Percentiles rank a stretch among this genome's conserved stretches.
Conservation (phyloP, 345 rosid species). For the Cochlearia excelsa region DNA sequence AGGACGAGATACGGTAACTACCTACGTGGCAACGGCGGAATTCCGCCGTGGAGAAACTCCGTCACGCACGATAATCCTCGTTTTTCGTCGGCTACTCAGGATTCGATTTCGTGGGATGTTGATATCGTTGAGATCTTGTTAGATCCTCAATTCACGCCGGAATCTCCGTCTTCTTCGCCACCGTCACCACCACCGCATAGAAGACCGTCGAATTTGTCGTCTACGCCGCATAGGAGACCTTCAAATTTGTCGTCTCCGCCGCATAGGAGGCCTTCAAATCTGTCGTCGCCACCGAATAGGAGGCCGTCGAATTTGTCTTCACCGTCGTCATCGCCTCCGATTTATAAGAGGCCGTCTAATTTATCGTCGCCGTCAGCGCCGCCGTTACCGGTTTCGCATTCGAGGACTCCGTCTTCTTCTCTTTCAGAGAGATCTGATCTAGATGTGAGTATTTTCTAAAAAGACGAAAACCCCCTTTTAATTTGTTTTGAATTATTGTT, state of each 20-base stretch:
- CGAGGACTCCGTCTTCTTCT: constrained; percentile 45
- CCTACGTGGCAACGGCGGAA: constrained; percentile 66
- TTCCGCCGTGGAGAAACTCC: constrained; percentile 80
- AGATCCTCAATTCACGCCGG: constrained; percentile 3
- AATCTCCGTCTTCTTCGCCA: constrained; percentile 13
- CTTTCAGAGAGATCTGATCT: constrained; percentile 42
- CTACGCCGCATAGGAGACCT: too few species aligned
- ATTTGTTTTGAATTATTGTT: not conserved
- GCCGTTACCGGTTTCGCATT: constrained; percentile 1
- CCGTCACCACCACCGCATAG: constrained; percentile 14
- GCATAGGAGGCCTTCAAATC: constrained; percentile 47
- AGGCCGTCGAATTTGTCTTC: too few species aligned
- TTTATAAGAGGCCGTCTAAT: too few species aligned
- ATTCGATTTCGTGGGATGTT: constrained; percentile 70
- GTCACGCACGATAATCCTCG: constrained; percentile 73
- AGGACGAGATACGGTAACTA: constrained; percentile 57
- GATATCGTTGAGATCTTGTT: constrained; percentile 54
- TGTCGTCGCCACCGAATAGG: too few species aligned
- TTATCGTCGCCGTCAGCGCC: not conserved
- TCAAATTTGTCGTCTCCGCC: constrained; percentile 9
- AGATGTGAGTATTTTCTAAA: constrained; percentile 57
- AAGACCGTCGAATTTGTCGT: too few species aligned
- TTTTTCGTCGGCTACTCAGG: constrained; percentile 52
- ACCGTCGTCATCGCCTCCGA: too few species aligned
- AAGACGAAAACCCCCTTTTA: not conserved